A percentile compares a stretch with the other conserved stretches of the same genome.
Conservation (phyloP, 495 filamentous ascomycete genomes). For the Daldinia decipiens region DNA sequence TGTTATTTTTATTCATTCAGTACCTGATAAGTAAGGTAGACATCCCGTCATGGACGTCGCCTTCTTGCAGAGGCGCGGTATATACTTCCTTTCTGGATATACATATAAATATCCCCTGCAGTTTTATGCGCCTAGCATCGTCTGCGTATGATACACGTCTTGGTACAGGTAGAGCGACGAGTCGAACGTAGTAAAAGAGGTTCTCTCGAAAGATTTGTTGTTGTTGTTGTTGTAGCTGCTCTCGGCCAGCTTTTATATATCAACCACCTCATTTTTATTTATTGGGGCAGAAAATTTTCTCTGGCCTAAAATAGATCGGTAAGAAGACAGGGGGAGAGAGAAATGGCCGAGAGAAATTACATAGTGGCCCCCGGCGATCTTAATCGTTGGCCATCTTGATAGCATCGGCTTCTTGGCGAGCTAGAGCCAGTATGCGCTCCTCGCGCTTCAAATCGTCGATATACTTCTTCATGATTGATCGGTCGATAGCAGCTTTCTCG, state of each 20-base stretch:
- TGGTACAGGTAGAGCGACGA: conserved; percentile 27
- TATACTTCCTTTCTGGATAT: conserved; percentile 39
- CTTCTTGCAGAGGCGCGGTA: conserved; percentile 15
- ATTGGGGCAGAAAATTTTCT: neutral
- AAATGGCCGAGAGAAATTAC: neutral
- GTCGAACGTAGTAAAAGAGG: neutral
- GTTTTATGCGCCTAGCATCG: conserved; percentile 22
- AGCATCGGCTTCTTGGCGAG: conserved; percentile 46
- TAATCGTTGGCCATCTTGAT: conserved; percentile 48
- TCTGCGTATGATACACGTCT: conserved; percentile 39
- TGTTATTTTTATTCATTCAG: conserved; percentile 29
- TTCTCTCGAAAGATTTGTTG: conserved; percentile 13
- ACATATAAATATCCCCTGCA: conserved; percentile 16
- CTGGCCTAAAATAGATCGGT: neutral
- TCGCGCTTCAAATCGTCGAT: conserved; percentile 72
- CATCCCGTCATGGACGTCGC: conserved; percentile 15
- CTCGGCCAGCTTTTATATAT: neutral
- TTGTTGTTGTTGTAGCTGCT: conserved; percentile 3
- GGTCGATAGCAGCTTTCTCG: conserved; percentile 63
- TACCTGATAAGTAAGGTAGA: conserved; percentile 21
- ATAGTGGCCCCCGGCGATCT: neutral
- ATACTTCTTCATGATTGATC: conserved; percentile 67
- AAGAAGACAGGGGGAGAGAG: neutral
- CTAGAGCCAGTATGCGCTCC: conserved; percentile 54
- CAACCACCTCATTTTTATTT: neutral